phyloP scores from a whole-genome alignment of 2,329 filamentous ascomycete species.

The Berkeleyomyces rouxiae region DNA sequence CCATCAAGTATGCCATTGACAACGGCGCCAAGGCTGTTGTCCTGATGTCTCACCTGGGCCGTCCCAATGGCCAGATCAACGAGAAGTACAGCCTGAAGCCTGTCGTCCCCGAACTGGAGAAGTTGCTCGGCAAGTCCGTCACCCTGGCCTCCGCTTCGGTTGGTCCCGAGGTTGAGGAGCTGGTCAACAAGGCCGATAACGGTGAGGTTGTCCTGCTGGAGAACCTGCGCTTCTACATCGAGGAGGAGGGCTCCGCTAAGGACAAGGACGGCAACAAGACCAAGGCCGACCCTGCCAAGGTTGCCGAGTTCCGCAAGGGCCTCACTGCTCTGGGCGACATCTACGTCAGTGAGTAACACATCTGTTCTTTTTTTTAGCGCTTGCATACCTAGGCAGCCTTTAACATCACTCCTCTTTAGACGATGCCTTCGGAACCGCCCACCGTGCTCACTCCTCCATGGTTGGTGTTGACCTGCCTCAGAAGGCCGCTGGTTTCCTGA shows the following conservation, averaged over 20 bases:
- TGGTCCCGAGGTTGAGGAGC: constrained; percentile 74
- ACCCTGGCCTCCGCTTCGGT: constrained; percentile 84
- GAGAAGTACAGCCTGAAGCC: constrained; percentile 90
- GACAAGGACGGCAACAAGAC: constrained; percentile 90
- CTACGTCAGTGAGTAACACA: constrained; percentile 63
- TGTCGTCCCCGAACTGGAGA: constrained; percentile 80
- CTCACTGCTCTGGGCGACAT: constrained; percentile 88
- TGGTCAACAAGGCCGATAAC: constrained; percentile 64
- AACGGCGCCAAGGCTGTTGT: constrained; percentile 82
- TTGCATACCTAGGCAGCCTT: neutral
- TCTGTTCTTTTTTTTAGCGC: neutral
- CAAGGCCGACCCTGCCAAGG: constrained; percentile 89
- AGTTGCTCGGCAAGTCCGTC: constrained; percentile 69
- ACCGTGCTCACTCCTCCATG: constrained; percentile 98
- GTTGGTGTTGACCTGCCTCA: constrained; percentile 90
- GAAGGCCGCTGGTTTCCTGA: constrained; percentile 93
- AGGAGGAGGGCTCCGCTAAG: constrained; percentile 95
- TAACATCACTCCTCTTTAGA: constrained; percentile 7
- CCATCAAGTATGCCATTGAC: constrained; percentile 86
- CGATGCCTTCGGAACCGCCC: constrained; percentile 94
- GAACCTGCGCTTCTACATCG: constrained; percentile 95
- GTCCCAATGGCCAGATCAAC: constrained; percentile 79
- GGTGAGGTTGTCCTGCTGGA: constrained; percentile 83
- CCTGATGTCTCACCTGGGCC: constrained; percentile 96
- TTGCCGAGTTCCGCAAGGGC: constrained; percentile 86